Base-by-base conservation (phyloP, 208 protist genomes). In the Naegleria gruberi region DNA sequence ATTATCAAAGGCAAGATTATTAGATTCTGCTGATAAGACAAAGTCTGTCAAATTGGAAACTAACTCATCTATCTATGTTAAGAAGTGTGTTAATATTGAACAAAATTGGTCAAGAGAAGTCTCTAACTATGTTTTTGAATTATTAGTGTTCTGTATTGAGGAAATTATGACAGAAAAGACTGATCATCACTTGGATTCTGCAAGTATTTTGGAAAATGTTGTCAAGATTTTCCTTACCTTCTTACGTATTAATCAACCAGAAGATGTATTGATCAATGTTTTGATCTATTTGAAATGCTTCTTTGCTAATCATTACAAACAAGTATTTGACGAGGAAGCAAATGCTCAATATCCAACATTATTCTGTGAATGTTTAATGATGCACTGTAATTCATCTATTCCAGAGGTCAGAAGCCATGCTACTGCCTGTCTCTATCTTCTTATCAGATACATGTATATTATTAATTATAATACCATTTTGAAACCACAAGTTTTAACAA, bases 281-380 rank as follows among this genome's bases (percentile, higher is more conserved):
- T n/a, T 77, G 0, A 77, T 37, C 12, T 77, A 77, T 77, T n/a
- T 77, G 6, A 77, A 77, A 37, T 12, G 0, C 17, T 77, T 77
- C 65, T 77, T 77, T 77, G 17, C 65, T 37, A 77, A 5, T 0
- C 19, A n/a, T 37, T 77, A 77, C n/a, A 19, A n/a, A 37, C 8
- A 2, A 37, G 1, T 77, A 37, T 77, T 77, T 30, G 65, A 77
- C 34, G 65, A 77, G 34, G 65, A 77, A 77, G 34, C n/a, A 1
- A 77, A 77, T 77, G 30, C 65, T 37, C 65, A 77, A 77, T 77
- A 77, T 77, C 65, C 65, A 77, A 77, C 65, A 37, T 26, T 77
- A 77, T 77, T 77, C 30, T 77, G 65, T 77, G 65, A 77, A 77
- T 77, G 65, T 77, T 77, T 77, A 77, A 77, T 77, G 65, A 37